Percentiles rank a stretch among this genome's conserved stretches.
phyloP scores from a whole-genome alignment of 2,329 filamentous ascomycete genomes.

The Alternaria alternata region DNA sequence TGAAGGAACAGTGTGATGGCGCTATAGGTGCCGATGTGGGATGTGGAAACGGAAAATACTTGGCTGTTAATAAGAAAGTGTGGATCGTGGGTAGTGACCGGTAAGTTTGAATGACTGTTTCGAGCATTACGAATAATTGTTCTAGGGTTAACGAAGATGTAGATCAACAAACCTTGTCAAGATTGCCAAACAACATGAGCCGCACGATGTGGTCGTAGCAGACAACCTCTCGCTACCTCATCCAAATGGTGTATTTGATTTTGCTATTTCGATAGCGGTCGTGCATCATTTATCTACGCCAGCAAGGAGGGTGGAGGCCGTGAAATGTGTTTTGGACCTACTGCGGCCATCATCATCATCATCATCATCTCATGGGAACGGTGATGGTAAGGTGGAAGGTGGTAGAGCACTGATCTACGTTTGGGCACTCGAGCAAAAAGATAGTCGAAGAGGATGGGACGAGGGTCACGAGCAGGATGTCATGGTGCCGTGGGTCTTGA shows the following conservation, averaged over 20 bases:
- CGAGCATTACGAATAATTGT: not conserved
- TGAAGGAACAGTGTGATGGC: constrained; percentile 70
- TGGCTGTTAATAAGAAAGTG: constrained; percentile 72
- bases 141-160: not conserved
- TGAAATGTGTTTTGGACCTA: constrained; percentile 74
- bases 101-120: constrained; percentile 56
- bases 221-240: constrained; percentile 88
- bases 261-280: constrained; percentile 92
- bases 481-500: constrained; percentile 93
- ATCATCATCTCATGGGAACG: not conserved
- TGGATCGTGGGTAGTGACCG: constrained; percentile 88
- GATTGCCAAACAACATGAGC: constrained; percentile 63
- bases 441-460: constrained; percentile 88
- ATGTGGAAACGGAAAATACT: constrained; percentile 97
- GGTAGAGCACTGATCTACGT: constrained; percentile 85
- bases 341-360: constrained; percentile 52
- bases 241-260: constrained; percentile 72
- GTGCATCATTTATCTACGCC: constrained; percentile 90
- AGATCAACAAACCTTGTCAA: constrained; percentile 67
- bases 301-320: constrained; percentile 74
- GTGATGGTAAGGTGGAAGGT: constrained; percentile 15
- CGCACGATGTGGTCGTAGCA: constrained; percentile 76
- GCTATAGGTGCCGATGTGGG: constrained; percentile 88
- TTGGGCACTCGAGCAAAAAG: constrained; percentile 93
- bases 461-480: constrained; percentile 85